These are phyloP conservation scores for Narthecium ossifragum DNA, from an alignment of 106 monocot genomes.

Conservation along the genomic window DNA sequence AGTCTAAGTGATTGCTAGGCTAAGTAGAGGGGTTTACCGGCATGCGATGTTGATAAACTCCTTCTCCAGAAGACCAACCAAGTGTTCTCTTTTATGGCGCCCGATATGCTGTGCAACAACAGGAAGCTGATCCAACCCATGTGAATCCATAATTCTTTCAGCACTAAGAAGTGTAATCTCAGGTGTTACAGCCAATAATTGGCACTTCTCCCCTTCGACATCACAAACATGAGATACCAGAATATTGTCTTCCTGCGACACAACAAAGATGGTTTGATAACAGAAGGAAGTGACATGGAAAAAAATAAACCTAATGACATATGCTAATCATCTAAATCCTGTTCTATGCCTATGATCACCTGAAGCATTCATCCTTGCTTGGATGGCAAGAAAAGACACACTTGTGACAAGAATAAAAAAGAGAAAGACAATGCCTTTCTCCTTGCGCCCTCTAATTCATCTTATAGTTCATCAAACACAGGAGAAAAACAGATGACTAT, in stretches of 20 bases:
- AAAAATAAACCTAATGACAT: no score
- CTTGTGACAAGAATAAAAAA: no score
- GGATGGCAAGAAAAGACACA: no score
- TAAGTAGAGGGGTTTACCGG: conserved; percentile 21
- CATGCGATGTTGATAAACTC: conserved; percentile 46
- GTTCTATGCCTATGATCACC: no score
- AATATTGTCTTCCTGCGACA: conserved; percentile 28
- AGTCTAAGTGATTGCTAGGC: neutral
- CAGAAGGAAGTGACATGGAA: neutral
- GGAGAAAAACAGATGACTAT: no score
- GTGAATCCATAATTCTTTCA: conserved; percentile 53
- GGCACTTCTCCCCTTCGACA: conserved; percentile 20
- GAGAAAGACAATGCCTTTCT: no score
- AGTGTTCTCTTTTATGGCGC: conserved; percentile 4
- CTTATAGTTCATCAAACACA: no score
- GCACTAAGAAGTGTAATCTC: conserved; percentile 42
- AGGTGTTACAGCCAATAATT: conserved; percentile 37
- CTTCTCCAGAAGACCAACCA: conserved; percentile 47
- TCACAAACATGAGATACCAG: conserved; percentile 38
- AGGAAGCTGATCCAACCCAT: conserved; percentile 37
- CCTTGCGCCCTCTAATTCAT: no score
- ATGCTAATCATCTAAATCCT: no score
- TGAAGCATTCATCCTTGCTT: no score
- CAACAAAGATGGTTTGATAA: neutral
- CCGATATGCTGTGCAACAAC: conserved; percentile 34